Conservation (phyloP, 768 basidiomycete genomes). For the Lyophyllum decastes region DNA sequence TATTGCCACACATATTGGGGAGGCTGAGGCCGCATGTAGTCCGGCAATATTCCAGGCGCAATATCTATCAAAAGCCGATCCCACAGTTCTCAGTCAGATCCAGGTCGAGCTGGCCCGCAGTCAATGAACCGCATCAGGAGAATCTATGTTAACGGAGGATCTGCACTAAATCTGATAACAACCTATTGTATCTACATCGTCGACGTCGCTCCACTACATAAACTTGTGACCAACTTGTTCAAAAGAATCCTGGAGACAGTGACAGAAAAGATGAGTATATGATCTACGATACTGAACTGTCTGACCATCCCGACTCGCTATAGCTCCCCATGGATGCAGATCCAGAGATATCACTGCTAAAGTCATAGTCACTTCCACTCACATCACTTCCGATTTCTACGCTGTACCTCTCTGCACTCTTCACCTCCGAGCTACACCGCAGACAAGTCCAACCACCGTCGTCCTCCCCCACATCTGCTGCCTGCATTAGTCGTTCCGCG, state of each 20-base stretch:
- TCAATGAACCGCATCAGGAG: conserved; percentile 7
- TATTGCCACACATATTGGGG: conserved; percentile 57
- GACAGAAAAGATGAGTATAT: neutral
- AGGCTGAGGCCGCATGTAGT: conserved; percentile 65
- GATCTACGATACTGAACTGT: conserved; percentile 18
- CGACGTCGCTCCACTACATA: neutral
- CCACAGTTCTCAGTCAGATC: conserved; percentile 73
- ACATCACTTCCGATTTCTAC: conserved; percentile 39
- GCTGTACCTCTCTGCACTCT: conserved; percentile 60
- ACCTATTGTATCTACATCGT: neutral
- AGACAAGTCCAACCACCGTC: conserved; percentile 78
- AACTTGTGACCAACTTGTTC: too few species aligned
- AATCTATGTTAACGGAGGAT: neutral
- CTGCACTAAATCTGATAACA: neutral
- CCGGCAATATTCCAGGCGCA: conserved; percentile 54
- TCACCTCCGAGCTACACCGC: conserved; percentile 70
- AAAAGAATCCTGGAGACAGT: too few species aligned
- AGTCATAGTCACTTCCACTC: conserved; percentile 59
- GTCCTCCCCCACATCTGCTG: conserved; percentile 63
- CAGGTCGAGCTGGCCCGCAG: conserved; percentile 46
- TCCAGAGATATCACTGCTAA: conserved; percentile 60
- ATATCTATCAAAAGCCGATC: conserved; percentile 70
- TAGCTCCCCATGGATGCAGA: conserved; percentile 58
- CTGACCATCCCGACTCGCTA: conserved; percentile 46
- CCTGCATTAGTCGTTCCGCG: conserved; percentile 76